A percentile compares a stretch with the other conserved stretches of the same genome.
Conservation (phyloP, 805 yeast species). For the Naumovozyma castellii region DNA sequence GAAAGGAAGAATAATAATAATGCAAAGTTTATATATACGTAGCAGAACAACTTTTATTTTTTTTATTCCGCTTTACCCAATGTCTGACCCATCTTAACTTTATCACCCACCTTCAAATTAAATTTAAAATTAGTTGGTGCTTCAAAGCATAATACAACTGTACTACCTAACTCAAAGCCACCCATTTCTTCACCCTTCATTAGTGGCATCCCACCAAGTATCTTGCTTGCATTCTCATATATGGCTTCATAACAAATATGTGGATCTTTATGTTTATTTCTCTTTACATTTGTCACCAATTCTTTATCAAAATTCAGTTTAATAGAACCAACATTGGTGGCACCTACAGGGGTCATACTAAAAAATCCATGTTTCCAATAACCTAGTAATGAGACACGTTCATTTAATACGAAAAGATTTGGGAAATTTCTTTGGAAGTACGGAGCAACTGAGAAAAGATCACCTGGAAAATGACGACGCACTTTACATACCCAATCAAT, state of each 20-base stretch:
- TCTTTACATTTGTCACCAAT: constrained; percentile 70
- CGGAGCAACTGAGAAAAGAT: constrained; percentile 91
- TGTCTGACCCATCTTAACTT: constrained; percentile 75
- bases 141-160: constrained; percentile 94
- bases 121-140: constrained; percentile 80
- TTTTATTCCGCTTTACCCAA: constrained; percentile 38
- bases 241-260: constrained; percentile 92
- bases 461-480: constrained; percentile 94
- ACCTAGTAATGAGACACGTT: constrained; percentile 89
- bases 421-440: constrained; percentile 82
- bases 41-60: neutral
- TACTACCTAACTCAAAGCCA: constrained; percentile 90
- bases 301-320: constrained; percentile 85
- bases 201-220: constrained; percentile 80
- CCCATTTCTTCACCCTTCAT: constrained; percentile 93
- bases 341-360: constrained; percentile 98
- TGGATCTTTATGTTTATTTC: constrained; percentile 40
- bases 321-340: constrained; percentile 96
- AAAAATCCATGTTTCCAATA: constrained; percentile 96
- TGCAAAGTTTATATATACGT: neutral
- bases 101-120: constrained; percentile 58
- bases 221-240: constrained; percentile 64
- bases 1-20: neutral
- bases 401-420: constrained; percentile 84
- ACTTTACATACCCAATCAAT: constrained; percentile 89